Evolutionary conservation across 2,329 filamentous ascomycete genomes (phyloP), one percentile per base, ranked within the genome.

Genomic region (Ambrosiella cleistominuta): DNA sequence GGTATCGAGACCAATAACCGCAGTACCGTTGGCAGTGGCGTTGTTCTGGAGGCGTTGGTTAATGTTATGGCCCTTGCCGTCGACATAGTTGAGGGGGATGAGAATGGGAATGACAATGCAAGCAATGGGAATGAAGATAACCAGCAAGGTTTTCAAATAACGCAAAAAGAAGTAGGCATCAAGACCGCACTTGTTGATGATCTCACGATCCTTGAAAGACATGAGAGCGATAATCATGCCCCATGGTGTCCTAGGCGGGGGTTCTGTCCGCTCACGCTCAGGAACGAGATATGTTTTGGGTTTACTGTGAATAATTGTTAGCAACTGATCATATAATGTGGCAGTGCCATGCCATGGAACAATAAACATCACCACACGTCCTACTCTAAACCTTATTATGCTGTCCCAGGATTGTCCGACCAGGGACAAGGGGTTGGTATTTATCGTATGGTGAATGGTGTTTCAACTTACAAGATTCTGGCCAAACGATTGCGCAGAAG

Each of bases 101-200:
- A 98, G 73, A 27, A 96, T 85, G 0, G 93, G 93, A 57, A 96
- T 74, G 36, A 95, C 83, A 55, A 96, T 66, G 35, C 80, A 64
- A 11, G 86, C 82, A 59, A 95, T 81, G 1, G 93, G 89, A 44
- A 95, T 72, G 68, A 98, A 97, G 62, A 98, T 95, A 67, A 95
- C 83, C 49, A 97, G 78, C 4, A 97, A 80, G 69, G 66, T 78
- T 63, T 79, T 79, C 12, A 81, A 78, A 66, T 95, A 98, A 62
- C 94, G 86, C 1, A 98, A 76, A 69, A 98, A 98, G 74, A 97
- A 95, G 71, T 95, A 98, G 66, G 91, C 89, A 68, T 98, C 93
- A 8, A 98, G 79, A 15, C 93, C 93, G 64, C 91, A 96, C 70
- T 96, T 95, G 57, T 91, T 85, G 65, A 98, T 95, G 64, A 98